These are phyloP conservation scores for Calamus simplicifolius DNA, from an alignment of 176 grass and related monocot species.

Conservation along the genomic window DNA sequence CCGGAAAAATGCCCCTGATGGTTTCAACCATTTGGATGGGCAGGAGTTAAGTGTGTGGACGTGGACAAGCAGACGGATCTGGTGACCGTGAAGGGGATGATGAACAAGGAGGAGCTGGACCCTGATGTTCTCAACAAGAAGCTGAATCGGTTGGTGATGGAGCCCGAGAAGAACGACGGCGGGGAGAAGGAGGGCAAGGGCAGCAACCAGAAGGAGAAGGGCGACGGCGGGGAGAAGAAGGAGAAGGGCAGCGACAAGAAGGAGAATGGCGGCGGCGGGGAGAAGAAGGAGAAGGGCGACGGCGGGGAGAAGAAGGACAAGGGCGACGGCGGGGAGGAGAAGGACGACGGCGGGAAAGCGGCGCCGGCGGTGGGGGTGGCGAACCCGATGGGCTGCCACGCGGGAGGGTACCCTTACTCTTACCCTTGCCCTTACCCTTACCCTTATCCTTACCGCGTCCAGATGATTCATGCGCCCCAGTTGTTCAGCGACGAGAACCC, in stretches of 20 bases:
- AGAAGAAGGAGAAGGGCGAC: conserved; percentile 7
- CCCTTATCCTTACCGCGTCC: conserved; percentile 29
- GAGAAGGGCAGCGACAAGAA: not conserved
- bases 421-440: too few species aligned
- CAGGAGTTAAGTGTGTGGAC: conserved; percentile 53
- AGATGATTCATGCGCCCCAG: conserved; percentile 34
- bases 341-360: not conserved
- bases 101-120: conserved; percentile 41
- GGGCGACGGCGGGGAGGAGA: not conserved
- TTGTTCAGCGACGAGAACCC: conserved; percentile 83
- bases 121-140: conserved; percentile 41
- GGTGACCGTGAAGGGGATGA: conserved; percentile 67
- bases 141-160: conserved; percentile 38
- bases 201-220: not conserved
- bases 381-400: conserved; percentile 10
- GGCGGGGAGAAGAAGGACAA: too few species aligned
- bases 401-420: conserved; percentile 25
- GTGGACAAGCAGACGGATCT: conserved; percentile 48
- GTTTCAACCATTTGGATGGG: not conserved
- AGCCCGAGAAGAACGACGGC: conserved; percentile 8
- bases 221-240: conserved; percentile 15
- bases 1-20: too few species aligned
- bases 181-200: conserved; percentile 1
- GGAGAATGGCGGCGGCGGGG: not conserved
- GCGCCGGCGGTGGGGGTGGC: conserved; percentile 17